Base-by-base conservation (phyloP, 306 rosid species). In the Quercus agrifolia region DNA sequence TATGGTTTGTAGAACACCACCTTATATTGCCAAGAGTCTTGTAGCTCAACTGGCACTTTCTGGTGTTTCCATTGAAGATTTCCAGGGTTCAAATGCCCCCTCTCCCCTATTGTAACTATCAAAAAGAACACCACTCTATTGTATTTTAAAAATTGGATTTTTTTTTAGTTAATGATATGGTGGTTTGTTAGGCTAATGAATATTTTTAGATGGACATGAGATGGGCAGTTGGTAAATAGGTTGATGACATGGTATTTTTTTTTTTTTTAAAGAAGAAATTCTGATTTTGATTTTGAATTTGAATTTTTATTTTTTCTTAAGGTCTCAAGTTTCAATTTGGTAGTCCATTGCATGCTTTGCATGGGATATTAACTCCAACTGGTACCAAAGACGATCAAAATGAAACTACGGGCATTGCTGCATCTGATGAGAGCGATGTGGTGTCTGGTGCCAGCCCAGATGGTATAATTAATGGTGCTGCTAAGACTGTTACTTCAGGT, bases 311-410 rank as follows among this genome's bases (percentile, higher is more conserved):
- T 66, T 80, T 55, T 82, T 41, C 3, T 41, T 41, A 41, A 92
- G 98, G 95, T 63, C 78, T 86, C 41, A 73, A 81, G 77, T 64
- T 90, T 81, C 97, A 75, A 33, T 82, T 88, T 35, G 71, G 85
- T 52, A 78, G 78, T 73, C 91, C 91, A 10, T 80, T 88, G 82
- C 88, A 71, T 52, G 64, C 80, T 62, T 81, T 90, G 41, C 87
- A 84, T 14, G 88, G 85, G 80, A 64, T 82, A 56, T 79, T 87
- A 66, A 74, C 77, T 76, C 67, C 80, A 35, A 49, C 56, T 55
- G 83, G 78, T 79, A 67, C 73, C 38, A 70, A 52, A 13, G 79
- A 54, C 3, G 75, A 49, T 76, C 78, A 3, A 80, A 44, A 72
- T 27, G 64, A 74, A 56, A 35, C 80, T 33, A 77, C 28, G 0